phyloP scores from a whole-genome alignment of 768 basidiomycete genomes.

The Suillus sp. region DNA sequence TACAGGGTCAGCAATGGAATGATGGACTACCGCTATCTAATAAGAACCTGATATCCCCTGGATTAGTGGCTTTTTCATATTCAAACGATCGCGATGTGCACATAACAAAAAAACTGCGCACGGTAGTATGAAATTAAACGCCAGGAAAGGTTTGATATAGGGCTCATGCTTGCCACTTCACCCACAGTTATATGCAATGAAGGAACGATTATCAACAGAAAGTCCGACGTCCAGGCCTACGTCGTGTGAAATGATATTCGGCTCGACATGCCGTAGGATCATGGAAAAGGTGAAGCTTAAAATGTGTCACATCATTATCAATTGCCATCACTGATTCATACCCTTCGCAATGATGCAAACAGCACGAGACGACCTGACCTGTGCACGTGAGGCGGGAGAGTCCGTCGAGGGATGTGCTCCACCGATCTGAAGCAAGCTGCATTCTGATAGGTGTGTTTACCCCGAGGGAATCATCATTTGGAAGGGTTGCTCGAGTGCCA shows the following conservation, averaged over 20 bases:
- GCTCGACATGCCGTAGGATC: constrained; percentile 12
- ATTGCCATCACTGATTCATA: neutral
- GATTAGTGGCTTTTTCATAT: neutral
- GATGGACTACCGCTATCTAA: neutral
- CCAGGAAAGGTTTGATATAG: constrained; percentile 7
- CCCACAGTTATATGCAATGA: constrained; percentile 17
- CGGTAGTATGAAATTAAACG: neutral
- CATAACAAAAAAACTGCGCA: constrained; percentile 16
- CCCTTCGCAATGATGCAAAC: constrained; percentile 1
- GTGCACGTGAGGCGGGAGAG: neutral
- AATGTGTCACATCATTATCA: constrained; percentile 10
- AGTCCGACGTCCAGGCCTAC: constrained; percentile 12
- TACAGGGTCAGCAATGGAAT: neutral
- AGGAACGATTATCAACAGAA: constrained; percentile 17
- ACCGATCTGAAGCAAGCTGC: neutral
- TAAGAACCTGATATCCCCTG: neutral
- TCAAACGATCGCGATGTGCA: constrained; percentile 14
- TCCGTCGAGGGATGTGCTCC: neutral
- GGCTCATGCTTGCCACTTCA: neutral
- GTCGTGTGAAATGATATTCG: constrained; percentile 24
- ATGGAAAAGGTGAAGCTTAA: constrained; percentile 22
- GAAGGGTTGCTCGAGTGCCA: neutral
- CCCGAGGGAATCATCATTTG: neutral
- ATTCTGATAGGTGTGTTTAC: neutral
- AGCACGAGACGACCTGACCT: neutral